phyloP scores from a whole-genome alignment of 2,329 filamentous ascomycete species.

The Pezicula radicicola region DNA sequence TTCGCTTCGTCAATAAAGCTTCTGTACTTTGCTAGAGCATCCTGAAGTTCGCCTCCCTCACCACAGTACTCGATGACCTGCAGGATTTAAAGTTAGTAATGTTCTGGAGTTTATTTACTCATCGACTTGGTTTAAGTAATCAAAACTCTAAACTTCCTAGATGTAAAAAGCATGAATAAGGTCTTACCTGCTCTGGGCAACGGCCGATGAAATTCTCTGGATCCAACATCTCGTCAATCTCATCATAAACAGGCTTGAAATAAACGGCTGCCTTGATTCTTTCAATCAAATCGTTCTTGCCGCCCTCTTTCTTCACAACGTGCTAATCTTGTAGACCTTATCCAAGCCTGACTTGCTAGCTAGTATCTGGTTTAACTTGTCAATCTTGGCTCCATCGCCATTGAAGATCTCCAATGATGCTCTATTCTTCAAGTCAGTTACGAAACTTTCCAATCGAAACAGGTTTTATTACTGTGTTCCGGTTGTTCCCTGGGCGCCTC shows the following conservation, averaged over 20 bases:
- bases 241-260: slow-evolving; percentile 69
- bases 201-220: slow-evolving; percentile 58
- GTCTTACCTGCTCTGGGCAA: slow-evolving; percentile 49
- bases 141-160: too few species aligned
- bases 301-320: slow-evolving; percentile 71
- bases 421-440: background rate
- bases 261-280: slow-evolving; percentile 70
- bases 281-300: slow-evolving; percentile 77
- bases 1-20: slow-evolving; percentile 22
- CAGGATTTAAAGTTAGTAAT: too few species aligned
- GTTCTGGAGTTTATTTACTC: too few species aligned
- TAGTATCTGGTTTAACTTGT: slow-evolving; percentile 54
- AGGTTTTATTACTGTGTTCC: slow-evolving; percentile 70
- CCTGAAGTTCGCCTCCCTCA: slow-evolving; percentile 43
- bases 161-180: too few species aligned
- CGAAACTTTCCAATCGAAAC: slow-evolving; percentile 41
- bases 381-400: slow-evolving; percentile 47
- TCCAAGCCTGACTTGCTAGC: slow-evolving; percentile 52
- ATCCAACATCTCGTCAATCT: slow-evolving; percentile 66
- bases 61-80: slow-evolving; percentile 34
- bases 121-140: too few species aligned
- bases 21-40: slow-evolving; percentile 44
- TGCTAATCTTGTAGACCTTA: slow-evolving; percentile 44
- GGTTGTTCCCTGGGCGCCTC: slow-evolving; percentile 62
- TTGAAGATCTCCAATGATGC: slow-evolving; percentile 42